These are phyloP conservation scores for Wickerhamia fluorescens DNA, from an alignment of 805 yeast genomes.

Conservation along the genomic window DNA sequence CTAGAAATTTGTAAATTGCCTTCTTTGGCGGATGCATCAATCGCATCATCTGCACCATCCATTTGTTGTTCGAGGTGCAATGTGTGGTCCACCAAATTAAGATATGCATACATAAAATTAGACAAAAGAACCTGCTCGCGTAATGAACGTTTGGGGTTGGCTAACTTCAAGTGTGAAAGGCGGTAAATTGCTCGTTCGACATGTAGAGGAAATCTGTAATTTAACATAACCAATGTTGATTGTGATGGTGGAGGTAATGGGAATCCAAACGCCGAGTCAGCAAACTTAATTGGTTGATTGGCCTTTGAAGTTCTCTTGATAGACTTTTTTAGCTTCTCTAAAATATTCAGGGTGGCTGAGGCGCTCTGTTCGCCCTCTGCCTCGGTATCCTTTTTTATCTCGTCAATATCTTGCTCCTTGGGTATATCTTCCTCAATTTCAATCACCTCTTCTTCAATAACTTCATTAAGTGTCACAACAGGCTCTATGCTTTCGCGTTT, in stretches of 20 bases:
- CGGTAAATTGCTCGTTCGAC: conserved; percentile 95
- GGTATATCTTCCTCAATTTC: conserved; percentile 5
- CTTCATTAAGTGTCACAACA: no score
- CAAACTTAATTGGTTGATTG: conserved; percentile 40
- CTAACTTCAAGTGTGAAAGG: conserved; percentile 84
- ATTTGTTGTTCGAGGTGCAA: conserved; percentile 61
- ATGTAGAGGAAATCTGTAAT: conserved; percentile 84
- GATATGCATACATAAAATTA: conserved; percentile 95
- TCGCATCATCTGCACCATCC: no score
- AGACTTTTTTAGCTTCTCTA: conserved; percentile 36
- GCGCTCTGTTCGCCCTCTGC: conserved; percentile 13
- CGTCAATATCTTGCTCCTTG: no score
- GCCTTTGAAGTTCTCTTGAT: conserved; percentile 36
- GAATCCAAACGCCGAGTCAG: conserved; percentile 83
- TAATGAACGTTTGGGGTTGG: conserved; percentile 87
- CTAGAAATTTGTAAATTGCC: no score
- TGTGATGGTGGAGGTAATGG: conserved; percentile 77
- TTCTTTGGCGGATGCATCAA: no score
- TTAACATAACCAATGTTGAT: conserved; percentile 74
- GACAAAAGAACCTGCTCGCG: conserved; percentile 89
- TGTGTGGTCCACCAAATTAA: conserved; percentile 90
- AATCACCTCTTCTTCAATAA: conserved; percentile 5
- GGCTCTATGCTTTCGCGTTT: conserved; percentile 4
- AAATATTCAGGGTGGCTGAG: conserved; percentile 33
- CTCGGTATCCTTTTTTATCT: conserved; percentile 6